phyloP scores from a whole-genome alignment of 2,329 filamentous ascomycete species.

The Ascochyta lentis region DNA sequence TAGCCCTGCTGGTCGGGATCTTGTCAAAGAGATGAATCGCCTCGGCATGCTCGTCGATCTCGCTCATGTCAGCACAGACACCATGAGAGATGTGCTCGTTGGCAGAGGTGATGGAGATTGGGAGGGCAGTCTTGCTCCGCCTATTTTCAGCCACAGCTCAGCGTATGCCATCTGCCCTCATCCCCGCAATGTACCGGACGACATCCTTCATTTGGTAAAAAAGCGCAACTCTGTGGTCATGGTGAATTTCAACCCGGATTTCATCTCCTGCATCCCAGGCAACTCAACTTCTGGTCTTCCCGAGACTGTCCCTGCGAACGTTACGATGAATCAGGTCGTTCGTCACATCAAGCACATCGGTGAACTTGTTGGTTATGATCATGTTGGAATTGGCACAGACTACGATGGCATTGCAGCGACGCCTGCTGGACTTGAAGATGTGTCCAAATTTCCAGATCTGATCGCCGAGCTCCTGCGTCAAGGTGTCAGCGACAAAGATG shows the following conservation, averaged over 20 bases:
- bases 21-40: constrained; percentile 91
- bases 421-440: constrained; percentile 81
- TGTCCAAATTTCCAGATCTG: constrained; percentile 80
- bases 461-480: constrained; percentile 75
- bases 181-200: constrained; percentile 87
- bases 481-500: constrained; percentile 77
- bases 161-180: constrained; percentile 83
- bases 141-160: constrained; percentile 90
- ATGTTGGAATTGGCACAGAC: constrained; percentile 88
- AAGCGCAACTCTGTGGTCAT: constrained; percentile 78
- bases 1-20: constrained; percentile 68
- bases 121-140: constrained; percentile 76
- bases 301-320: constrained; percentile 69
- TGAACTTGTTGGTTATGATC: constrained; percentile 79
- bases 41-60: constrained; percentile 94
- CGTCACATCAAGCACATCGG: constrained; percentile 85
- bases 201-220: constrained; percentile 79
- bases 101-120: constrained; percentile 60
- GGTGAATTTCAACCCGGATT: constrained; percentile 86
- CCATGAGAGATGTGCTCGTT: constrained; percentile 82
- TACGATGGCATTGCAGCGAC: constrained; percentile 78
- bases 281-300: constrained; percentile 70
- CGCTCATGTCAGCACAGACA: constrained; percentile 78
- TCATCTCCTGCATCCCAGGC: constrained; percentile 75
- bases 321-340: constrained; percentile 78